Evolutionary conservation across 805 yeast species (phyloP).

Genomic region (Kuraishia cidri): DNA sequence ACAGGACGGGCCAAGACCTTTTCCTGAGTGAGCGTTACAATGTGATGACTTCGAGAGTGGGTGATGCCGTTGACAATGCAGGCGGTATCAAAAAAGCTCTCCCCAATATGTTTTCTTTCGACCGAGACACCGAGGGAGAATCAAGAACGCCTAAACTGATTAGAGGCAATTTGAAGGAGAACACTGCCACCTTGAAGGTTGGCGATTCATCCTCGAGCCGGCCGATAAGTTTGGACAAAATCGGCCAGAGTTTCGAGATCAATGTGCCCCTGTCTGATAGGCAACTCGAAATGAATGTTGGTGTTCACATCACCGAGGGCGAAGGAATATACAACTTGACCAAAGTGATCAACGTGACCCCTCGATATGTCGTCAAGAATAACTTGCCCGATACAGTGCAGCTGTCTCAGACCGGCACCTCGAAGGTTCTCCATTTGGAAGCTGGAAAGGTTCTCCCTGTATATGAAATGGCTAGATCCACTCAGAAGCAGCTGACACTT

Average conservation of each 20-base stretch:
- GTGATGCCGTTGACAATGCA: slow-evolving; percentile 2
- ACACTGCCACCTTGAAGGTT: slow-evolving; percentile 57
- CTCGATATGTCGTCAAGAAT: slow-evolving; percentile 73
- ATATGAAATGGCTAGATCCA: slow-evolving; percentile 49
- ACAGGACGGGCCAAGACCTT: slow-evolving; percentile 66
- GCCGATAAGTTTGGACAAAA: slow-evolving; percentile 78
- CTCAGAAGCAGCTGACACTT: slow-evolving; percentile 51
- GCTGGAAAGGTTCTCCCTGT: slow-evolving; percentile 45
- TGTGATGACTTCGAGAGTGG: slow-evolving; percentile 35
- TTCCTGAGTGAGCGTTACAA: slow-evolving; percentile 50
- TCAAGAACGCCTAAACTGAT: no score
- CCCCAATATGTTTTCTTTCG: slow-evolving; percentile 85
- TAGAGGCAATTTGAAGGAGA: slow-evolving; percentile 32
- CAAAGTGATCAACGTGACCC: slow-evolving; percentile 72
- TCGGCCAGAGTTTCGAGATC: slow-evolving; percentile 68
- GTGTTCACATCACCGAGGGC: slow-evolving; percentile 73
- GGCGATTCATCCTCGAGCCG: slow-evolving; percentile 66
- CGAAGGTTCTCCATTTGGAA: slow-evolving; percentile 34
- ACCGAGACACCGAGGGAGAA: no score
- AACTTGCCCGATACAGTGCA: slow-evolving; percentile 44
- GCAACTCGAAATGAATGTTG: slow-evolving; percentile 61
- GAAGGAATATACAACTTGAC: slow-evolving; percentile 73
- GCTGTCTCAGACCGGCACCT: slow-evolving; percentile 61
- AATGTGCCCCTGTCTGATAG: slow-evolving; percentile 35
- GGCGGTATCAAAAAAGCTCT: slow-evolving; percentile 19